Conservation (phyloP, 805 yeast genomes). For the Spathaspora passalidarum region DNA sequence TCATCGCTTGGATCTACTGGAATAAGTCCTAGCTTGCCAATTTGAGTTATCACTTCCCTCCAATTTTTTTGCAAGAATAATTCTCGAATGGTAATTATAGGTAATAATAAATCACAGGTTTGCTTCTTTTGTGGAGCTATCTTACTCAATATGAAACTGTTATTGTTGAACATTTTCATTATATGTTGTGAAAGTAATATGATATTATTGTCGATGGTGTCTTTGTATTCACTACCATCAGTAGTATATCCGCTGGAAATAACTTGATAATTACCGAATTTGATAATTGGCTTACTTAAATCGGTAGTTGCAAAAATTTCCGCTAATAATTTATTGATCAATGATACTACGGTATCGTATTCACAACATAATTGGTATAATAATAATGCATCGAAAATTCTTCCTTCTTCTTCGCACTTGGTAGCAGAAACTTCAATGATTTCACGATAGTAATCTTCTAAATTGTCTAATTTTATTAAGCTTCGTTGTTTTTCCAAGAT, state of each 20-base stretch:
- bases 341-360: constrained; percentile 71
- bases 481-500: constrained; percentile 74
- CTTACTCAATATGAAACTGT: constrained; percentile 56
- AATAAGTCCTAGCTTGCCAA: constrained; percentile 61
- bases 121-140: constrained; percentile 56
- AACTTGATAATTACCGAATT: constrained; percentile 36
- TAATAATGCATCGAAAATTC: constrained; percentile 78
- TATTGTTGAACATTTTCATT: constrained; percentile 48
- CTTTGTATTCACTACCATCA: constrained; percentile 32
- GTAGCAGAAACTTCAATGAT: constrained; percentile 84
- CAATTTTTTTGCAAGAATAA: constrained; percentile 54
- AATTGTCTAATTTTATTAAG: constrained; percentile 56
- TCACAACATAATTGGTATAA: constrained; percentile 88
- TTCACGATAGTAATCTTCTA: constrained; percentile 58
- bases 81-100: constrained; percentile 66
- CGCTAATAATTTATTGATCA: constrained; percentile 74
- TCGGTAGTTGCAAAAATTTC: constrained; percentile 74
- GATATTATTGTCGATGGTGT: constrained; percentile 46
- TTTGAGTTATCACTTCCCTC: constrained; percentile 52
- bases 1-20: constrained; percentile 52
- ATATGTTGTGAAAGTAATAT: constrained; percentile 45
- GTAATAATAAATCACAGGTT: constrained; percentile 62
- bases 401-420: constrained; percentile 88
- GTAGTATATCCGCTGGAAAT: constrained; percentile 22
- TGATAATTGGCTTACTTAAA: constrained; percentile 53